A percentile compares a stretch with the other conserved stretches of the same genome.
phyloP scores from a whole-genome alignment of 129 eudicot species.

The Flaveria trinervia region DNA sequence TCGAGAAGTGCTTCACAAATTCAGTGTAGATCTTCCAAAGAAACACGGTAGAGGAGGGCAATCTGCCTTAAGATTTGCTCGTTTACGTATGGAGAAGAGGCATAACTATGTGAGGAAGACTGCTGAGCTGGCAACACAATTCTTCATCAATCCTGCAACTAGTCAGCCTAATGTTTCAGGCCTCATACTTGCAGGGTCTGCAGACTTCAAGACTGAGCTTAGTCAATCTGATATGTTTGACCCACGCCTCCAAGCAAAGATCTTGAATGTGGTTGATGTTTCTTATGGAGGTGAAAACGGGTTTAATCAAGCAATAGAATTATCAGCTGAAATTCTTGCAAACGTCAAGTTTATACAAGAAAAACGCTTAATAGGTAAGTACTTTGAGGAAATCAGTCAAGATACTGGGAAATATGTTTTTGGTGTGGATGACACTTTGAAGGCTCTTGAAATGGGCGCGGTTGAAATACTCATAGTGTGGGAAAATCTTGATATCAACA shows the following conservation, averaged over 20 bases:
- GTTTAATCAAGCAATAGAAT: constrained; percentile 45
- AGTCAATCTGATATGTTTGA: constrained; percentile 50
- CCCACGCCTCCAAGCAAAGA: constrained; percentile 43
- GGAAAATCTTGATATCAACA: constrained; percentile 44
- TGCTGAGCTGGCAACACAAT: constrained; percentile 45
- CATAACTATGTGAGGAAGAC: constrained; percentile 45
- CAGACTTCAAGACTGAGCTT: constrained; percentile 44
- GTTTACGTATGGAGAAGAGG: constrained; percentile 43
- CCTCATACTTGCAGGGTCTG: constrained; percentile 45
- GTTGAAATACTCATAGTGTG: constrained; percentile 45
- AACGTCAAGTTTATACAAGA: constrained; percentile 46
- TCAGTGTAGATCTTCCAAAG: constrained; percentile 43
- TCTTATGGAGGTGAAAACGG: constrained; percentile 49
- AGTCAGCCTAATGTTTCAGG: constrained; percentile 46
- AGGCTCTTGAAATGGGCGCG: constrained; percentile 46
- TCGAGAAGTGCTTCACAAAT: constrained; percentile 42
- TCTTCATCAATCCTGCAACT: constrained; percentile 40
- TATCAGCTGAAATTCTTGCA: constrained; percentile 40
- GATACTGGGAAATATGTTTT: constrained; percentile 46
- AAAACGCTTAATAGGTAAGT: constrained; percentile 45
- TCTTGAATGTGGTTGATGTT: constrained; percentile 43
- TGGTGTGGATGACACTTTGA: constrained; percentile 42
- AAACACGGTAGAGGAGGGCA: constrained; percentile 48
- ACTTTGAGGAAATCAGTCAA: constrained; percentile 46
- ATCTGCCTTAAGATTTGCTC: constrained; percentile 43